phyloP scores from a whole-genome alignment of 441 rosid species.

The Breynia disticha region DNA sequence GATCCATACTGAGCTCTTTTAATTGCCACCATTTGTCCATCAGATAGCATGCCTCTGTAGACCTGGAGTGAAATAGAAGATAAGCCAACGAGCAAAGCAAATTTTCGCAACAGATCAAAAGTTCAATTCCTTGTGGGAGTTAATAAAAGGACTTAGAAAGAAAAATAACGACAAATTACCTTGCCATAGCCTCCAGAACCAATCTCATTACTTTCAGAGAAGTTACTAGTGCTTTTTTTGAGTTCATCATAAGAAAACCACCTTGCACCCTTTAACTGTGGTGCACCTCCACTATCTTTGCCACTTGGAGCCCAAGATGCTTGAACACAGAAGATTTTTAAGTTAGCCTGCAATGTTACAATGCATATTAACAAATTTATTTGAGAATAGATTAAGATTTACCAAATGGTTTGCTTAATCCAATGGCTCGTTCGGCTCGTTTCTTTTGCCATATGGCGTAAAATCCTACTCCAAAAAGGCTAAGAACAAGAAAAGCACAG shows the following conservation, averaged over 20 bases:
- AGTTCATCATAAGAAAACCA: slow-evolving; percentile 95
- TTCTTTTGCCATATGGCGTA: slow-evolving; percentile 88
- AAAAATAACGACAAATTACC: slow-evolving; percentile 30
- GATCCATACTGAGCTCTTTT: slow-evolving; percentile 94
- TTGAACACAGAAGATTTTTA: slow-evolving; percentile 16
- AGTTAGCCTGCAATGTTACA: background rate
- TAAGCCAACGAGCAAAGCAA: background rate
- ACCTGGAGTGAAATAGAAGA: slow-evolving; percentile 35
- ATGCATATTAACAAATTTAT: background rate
- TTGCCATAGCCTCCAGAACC: slow-evolving; percentile 98
- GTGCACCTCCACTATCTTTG: slow-evolving; percentile 80
- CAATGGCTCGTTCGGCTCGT: slow-evolving; percentile 87
- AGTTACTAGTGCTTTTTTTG: slow-evolving; percentile 63
- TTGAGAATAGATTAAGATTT: slow-evolving; percentile 10
- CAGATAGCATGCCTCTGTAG: slow-evolving; percentile 71
- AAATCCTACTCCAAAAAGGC: slow-evolving; percentile 57
- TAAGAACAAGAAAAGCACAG: slow-evolving; percentile 39
- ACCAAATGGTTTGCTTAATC: slow-evolving; percentile 78
- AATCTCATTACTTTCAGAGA: slow-evolving; percentile 59
- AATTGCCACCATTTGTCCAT: slow-evolving; percentile 75
- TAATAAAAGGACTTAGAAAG: too few species aligned
- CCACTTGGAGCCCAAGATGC: slow-evolving; percentile 93
- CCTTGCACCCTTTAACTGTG: slow-evolving; percentile 90
- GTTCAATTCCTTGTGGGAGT: too few species aligned
- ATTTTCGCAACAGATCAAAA: too few species aligned